phyloP scores from a whole-genome alignment of 139 green algal species.

The Gonium pectorale region DNA sequence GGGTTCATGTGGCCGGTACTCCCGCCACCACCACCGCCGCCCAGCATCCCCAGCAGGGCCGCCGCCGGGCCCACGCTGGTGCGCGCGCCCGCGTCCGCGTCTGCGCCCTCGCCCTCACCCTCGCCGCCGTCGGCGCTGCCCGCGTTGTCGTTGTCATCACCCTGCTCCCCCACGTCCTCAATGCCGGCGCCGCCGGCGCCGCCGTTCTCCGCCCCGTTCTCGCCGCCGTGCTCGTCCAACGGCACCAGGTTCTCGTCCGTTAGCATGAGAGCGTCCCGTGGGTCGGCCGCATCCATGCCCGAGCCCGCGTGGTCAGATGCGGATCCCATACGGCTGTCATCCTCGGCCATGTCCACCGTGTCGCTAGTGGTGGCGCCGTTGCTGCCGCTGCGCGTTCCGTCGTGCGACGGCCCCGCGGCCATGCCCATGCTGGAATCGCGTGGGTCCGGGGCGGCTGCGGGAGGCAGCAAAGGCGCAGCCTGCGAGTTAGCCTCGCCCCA shows the following conservation, averaged over 20 bases:
- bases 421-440: constrained; percentile 60
- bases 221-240: constrained; percentile 18
- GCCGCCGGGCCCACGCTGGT: constrained; percentile 37
- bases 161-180: constrained; percentile 11
- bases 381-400: constrained; percentile 35
- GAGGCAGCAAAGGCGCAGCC: neutral
- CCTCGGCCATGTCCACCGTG: constrained; percentile 61
- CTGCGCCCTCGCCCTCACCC: neutral
- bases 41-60: constrained; percentile 35
- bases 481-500: too few species aligned
- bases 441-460: constrained; percentile 34
- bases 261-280: constrained; percentile 11
- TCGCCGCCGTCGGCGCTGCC: constrained; percentile 22
- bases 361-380: constrained; percentile 56
- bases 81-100: neutral
- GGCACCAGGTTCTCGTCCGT: constrained; percentile 38
- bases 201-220: neutral
- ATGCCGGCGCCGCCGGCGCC: neutral
- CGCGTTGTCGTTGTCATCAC: constrained; percentile 41
- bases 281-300: constrained; percentile 18
- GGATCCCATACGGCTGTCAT: constrained; percentile 47
- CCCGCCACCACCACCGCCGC: constrained; percentile 27
- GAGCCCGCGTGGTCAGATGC: constrained; percentile 16
- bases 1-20: constrained; percentile 40
- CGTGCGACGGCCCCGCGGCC: constrained; percentile 45